These are phyloP conservation scores for Penicillium silybi DNA, from an alignment of 495 filamentous ascomycete species.

Conservation along the genomic window DNA sequence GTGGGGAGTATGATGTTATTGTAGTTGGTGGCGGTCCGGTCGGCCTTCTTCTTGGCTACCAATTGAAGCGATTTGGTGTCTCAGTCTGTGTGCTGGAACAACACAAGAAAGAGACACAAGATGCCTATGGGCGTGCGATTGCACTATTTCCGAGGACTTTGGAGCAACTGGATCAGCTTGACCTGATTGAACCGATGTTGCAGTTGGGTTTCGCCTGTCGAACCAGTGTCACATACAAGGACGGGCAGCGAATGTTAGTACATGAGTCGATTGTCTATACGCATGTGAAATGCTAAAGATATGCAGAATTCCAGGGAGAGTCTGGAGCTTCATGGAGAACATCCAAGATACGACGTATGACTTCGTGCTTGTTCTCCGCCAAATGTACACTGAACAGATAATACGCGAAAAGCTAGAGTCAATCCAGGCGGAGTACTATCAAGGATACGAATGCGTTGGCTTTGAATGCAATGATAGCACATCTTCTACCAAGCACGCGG, in stretches of 20 bases:
- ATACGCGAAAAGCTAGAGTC: no score
- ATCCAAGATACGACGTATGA: no score
- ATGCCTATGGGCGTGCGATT: conserved; percentile 41
- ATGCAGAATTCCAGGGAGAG: conserved; percentile 6
- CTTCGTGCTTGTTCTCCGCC: no score
- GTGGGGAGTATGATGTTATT: conserved; percentile 45
- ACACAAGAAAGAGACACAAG: conserved; percentile 34
- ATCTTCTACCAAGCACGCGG: neutral
- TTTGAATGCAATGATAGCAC: neutral
- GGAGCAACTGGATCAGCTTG: conserved; percentile 48
- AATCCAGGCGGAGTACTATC: no score
- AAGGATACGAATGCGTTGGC: neutral
- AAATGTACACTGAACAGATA: no score
- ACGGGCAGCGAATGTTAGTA: conserved; percentile 31
- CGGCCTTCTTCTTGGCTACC: conserved; percentile 59
- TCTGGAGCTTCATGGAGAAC: conserved; percentile 2
- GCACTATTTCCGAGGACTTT: conserved; percentile 41
- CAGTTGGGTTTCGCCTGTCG: conserved; percentile 47
- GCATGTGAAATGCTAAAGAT: neutral
- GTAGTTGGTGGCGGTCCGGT: conserved; percentile 76
- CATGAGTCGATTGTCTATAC: no score
- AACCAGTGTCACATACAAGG: conserved; percentile 40
- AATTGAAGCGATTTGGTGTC: conserved; percentile 28
- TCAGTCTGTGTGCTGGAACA: conserved; percentile 28
- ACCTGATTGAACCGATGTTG: conserved; percentile 38